Base-by-base conservation (phyloP, 2,329 filamentous ascomycete species). In the Bipolaris oryzae region DNA sequence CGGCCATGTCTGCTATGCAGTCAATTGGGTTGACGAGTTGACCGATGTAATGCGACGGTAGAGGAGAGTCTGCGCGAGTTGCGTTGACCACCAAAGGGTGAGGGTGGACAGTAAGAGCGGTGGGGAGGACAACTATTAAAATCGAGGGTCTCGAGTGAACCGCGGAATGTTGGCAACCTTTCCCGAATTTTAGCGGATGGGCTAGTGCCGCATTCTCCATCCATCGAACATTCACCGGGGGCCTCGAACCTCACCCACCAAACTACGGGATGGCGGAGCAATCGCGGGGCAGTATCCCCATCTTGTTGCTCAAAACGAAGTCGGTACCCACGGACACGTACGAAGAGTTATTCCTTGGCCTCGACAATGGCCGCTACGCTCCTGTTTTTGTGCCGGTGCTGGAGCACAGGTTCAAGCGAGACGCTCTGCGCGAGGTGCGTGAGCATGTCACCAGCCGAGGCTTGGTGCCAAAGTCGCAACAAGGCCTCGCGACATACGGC, bases 271-370 rank as follows among this genome's bases (percentile, higher is more conserved):
- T 75, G 73, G 63, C 69, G 16, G 60, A 62, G 23, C 50, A 63
- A 39, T 54, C 60, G 21, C 53, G 51, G 60, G 57, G 52, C 10
- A 71, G 60, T 46, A 72, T 73, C 23, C 88, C 89, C 1, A 76
- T 95, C 20, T 79, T 94, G 20, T 81, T 95, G 1, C 83, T 95
- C 52, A 95, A 95, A 76, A 94, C 91, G 2, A 88, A 84, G 68
- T 94, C 90, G 0, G 81, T 78, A 0, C 90, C 90, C 0, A 81
- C 78, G 42, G 91, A 95, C 72, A 83, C 84, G 7, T 95, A 95
- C 71, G 82, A 90, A 63, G 86, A 91, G 45, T 80, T 87, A 42
- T 89, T 93, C 70, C 78, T 80, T 39, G 71, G 71, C 35, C 70
- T 78, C 45, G 73, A 79, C 28, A 61, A 77, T 41, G 78, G 76